Conservation (phyloP, 192 early-diverging fungal genomes). For the Glomus cerebriforme region DNA sequence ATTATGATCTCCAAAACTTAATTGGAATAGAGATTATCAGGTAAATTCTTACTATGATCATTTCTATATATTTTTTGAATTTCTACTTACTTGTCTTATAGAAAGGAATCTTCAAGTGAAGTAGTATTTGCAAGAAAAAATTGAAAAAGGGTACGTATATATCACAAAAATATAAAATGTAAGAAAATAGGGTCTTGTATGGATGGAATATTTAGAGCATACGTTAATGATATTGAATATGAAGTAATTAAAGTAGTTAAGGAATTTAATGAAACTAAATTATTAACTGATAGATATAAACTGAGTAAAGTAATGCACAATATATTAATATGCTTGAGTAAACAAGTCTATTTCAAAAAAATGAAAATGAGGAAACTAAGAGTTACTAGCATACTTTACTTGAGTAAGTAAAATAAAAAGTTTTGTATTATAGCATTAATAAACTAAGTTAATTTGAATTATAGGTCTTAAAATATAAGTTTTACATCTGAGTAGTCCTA, state of each 20-base stretch:
- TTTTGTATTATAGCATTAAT: background rate
- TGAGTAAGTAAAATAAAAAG: conserved; percentile 15
- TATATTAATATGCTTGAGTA: conserved; percentile 23
- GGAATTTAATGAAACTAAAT: conserved; percentile 27
- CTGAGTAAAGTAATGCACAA: conserved; percentile 17
- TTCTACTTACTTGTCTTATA: conserved; percentile 1
- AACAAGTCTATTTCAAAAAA: background rate
- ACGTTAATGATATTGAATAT: conserved; percentile 23
- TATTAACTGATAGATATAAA: conserved; percentile 19
- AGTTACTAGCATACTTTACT: conserved; percentile 10
- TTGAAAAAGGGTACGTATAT: background rate
- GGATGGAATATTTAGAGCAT: conserved; percentile 24
- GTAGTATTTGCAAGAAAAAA: conserved; percentile 25
- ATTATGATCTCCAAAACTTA: no score
- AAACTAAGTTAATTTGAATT: conserved; percentile 27
- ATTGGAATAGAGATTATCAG: no score
- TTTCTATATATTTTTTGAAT: conserved; percentile 15
- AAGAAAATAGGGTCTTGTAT: conserved; percentile 6
- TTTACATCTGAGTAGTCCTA: conserved; percentile 32
- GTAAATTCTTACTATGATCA: background rate
- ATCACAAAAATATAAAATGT: background rate
- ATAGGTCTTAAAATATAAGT: conserved; percentile 29
- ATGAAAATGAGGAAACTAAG: background rate
- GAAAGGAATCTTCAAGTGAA: conserved; percentile 16
- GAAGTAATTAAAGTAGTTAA: conserved; percentile 20